Base-by-base conservation (phyloP, 192 early-diverging fungal genomes). In the Chytriomyces sp. region DNA sequence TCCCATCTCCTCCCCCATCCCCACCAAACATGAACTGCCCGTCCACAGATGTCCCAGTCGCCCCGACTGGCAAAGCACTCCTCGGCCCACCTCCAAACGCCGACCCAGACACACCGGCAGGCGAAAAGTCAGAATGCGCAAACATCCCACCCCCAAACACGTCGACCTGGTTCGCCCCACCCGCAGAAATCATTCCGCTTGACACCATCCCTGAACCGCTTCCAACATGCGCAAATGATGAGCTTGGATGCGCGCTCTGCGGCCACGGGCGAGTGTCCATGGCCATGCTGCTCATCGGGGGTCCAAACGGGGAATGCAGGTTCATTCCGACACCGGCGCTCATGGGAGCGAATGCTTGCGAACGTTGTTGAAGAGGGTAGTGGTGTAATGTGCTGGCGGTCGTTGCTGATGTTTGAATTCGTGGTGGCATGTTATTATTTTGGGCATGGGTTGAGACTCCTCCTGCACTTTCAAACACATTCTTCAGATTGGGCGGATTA, bases 381-480 rank as follows among this genome's bases (percentile, higher is more conserved):
- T n/a, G 59, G 20, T 24, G 70, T 18, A 16, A 5, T n/a, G 35
- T 35, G 35, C 35, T 35, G 2, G 35, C 35, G 24, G 57, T 6
- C 46, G 35, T n/a, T 5, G 50, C 45, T 73, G 69, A 24, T 5
- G 74, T 67, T 50, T 76, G 74, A 8, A 60, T 67, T 35, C 64
- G 45, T 49, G 64, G 74, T 7, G 74, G 64, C 35, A 35, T 53
- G 62, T 62, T 18, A 59, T 57, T 57, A 57, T 13, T 57, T 72
- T 57, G 53, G 53, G 53, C 13, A 20, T 20, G 53, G 75, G 23
- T 79, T 9, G 74, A 50, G 48, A 18, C 78, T 23, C 26, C 66
- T 43, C 72, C 46, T 11, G 26, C 66, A 28, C 35, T 47, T 53
- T 64, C 73, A 79, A 81, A 81, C 45, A 77, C 57, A 61, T 73